Conservation (phyloP, 768 basidiomycete species). For the Leccinum boreale region DNA sequence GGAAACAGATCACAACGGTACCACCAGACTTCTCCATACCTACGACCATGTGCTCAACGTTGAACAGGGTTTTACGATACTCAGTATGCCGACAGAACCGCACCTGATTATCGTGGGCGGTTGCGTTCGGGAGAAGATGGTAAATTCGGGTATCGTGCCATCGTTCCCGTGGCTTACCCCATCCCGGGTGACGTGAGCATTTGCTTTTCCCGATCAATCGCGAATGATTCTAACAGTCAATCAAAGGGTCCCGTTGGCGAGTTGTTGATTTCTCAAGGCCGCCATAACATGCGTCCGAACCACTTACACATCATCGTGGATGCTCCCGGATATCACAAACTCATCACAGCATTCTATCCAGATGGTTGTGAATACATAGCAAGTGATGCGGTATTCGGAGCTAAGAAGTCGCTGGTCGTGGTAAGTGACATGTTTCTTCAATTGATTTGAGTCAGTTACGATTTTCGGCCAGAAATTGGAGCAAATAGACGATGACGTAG, state of each 20-base stretch:
- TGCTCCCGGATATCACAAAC: slow-evolving; percentile 68
- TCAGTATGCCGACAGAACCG: slow-evolving; percentile 53
- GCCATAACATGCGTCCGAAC: slow-evolving; percentile 77
- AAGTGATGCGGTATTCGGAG: slow-evolving; percentile 81
- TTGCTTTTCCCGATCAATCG: slow-evolving; percentile 1
- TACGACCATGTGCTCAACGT: neutral
- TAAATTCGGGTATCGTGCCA: slow-evolving; percentile 63
- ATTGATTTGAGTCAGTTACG: neutral
- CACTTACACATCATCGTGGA: slow-evolving; percentile 76
- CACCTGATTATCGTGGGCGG: slow-evolving; percentile 73
- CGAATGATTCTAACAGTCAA: slow-evolving; percentile 8
- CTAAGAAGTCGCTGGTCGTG: slow-evolving; percentile 72
- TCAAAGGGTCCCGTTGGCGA: slow-evolving; percentile 66
- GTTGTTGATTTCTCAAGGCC: slow-evolving; percentile 50
- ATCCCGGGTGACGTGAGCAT: slow-evolving; percentile 62
- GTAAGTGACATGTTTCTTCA: slow-evolving; percentile 39
- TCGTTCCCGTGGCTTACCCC: slow-evolving; percentile 68
- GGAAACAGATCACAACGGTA: slow-evolving; percentile 69
- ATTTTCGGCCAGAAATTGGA: slow-evolving; percentile 42
- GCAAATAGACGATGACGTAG: slow-evolving; percentile 48
- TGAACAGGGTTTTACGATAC: slow-evolving; percentile 36
- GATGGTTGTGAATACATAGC: slow-evolving; percentile 62
- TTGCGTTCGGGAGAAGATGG: slow-evolving; percentile 60
- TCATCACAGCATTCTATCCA: slow-evolving; percentile 73
- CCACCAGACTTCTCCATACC: slow-evolving; percentile 19